A percentile compares a stretch with the other conserved stretches of the same genome.
phyloP scores from a whole-genome alignment of 1,139 yeast genomes.

The Blastobotrys indianensis region DNA sequence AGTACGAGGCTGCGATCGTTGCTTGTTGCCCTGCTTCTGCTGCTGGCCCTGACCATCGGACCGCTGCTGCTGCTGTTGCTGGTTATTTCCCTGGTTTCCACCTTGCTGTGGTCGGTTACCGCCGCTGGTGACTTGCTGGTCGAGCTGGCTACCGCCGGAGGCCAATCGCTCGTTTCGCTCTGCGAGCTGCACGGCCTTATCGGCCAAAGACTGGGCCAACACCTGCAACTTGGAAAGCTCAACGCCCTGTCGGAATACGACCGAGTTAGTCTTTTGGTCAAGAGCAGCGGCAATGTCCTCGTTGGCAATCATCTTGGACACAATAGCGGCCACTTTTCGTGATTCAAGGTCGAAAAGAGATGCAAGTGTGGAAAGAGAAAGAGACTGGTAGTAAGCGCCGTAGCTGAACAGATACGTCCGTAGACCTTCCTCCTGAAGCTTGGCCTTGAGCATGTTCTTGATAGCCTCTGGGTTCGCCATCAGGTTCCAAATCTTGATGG shows the following conservation, averaged over 20 bases:
- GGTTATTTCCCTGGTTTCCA: neutral
- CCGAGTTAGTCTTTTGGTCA: constrained; percentile 52
- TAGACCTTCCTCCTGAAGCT: constrained; percentile 84
- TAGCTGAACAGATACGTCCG: constrained; percentile 85
- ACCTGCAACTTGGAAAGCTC: constrained; percentile 85
- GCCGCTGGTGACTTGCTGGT: constrained; percentile 10
- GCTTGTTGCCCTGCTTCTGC: constrained; percentile 11
- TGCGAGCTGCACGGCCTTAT: constrained; percentile 71
- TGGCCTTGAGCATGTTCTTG: constrained; percentile 63
- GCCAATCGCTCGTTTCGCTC: constrained; percentile 85
- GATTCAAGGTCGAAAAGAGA: constrained; percentile 58
- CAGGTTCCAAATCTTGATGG: constrained; percentile 86
- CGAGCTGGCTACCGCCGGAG: constrained; percentile 58
- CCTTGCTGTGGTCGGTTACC: neutral
- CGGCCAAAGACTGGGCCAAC: constrained; percentile 80
- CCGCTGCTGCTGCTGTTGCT: constrained; percentile 3
- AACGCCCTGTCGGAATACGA: constrained; percentile 63
- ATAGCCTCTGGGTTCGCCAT: constrained; percentile 62
- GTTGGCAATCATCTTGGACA: constrained; percentile 67
- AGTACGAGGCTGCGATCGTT: constrained; percentile 16
- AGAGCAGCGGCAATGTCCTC: constrained; percentile 70
- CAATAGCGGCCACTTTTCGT: constrained; percentile 52
- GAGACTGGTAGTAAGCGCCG: constrained; percentile 67
- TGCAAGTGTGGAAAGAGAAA: constrained; percentile 64
- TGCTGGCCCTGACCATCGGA: constrained; percentile 8